Evolutionary conservation across 805 yeast species (phyloP), one percentile per base, ranked within the genome.

Genomic region (Hyphopichia homilentoma): DNA sequence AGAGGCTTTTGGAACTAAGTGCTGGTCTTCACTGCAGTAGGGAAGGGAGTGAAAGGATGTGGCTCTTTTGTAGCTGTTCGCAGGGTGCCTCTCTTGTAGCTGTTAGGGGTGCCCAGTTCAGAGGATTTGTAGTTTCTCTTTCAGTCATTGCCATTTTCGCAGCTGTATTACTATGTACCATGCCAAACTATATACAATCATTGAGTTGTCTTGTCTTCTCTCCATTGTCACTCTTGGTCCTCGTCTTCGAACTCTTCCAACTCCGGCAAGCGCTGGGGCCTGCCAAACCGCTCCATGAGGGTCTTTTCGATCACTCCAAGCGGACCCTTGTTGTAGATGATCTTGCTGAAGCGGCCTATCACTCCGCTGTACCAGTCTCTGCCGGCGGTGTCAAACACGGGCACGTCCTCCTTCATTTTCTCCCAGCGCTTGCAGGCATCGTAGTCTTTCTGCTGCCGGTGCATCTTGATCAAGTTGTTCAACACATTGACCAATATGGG

Each of bases 221-320:
- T n/a, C n/a, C n/a, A n/a, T n/a, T n/a, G n/a, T n/a, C n/a, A 20
- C 22, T 61, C 68, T 18, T 41, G 54, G 35, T 66, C 70, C 43
- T 66, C 70, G 3, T 54, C 59, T 41, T 66, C 73, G 38, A 54
- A 55, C 45, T 65, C 67, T 43, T 65, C 70, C 9, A 66, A 45
- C 25, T 62, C 65, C 7, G 57, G 61, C 4, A 64, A 35, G 20
- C 54, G 43, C 28, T 48, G 46, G 1, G 65, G 57, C 5, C 50
- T 52, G 0, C 70, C 70, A 32, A 61, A 56, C 26, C 73, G 45
- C 38, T 66, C 73, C 5, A 45, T 39, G 23, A 66, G 41, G 2
- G 60, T 64, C 41, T 64, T 66, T 33, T 61, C 69, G 14, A 66
- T 40, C 15, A 66, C 48, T 4, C 70, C 72, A 27, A 66, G 46